phyloP scores from a whole-genome alignment of 1,284 basidiomycete species.

The Trichosporon sp. region DNA sequence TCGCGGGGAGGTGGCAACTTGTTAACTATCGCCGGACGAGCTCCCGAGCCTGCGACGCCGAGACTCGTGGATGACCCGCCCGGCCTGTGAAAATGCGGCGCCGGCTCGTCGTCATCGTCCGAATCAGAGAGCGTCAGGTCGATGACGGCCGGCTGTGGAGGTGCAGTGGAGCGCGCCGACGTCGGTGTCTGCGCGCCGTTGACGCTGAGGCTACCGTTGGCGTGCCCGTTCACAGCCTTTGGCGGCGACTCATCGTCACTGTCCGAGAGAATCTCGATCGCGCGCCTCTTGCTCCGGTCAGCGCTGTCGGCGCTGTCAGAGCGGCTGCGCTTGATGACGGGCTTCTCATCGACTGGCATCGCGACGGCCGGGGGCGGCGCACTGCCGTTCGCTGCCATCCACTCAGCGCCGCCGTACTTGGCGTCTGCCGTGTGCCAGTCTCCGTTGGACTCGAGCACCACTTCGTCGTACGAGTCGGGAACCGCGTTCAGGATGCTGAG shows the following conservation, averaged over 20 bases:
- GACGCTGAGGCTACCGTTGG: not conserved
- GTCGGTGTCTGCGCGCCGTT: not conserved
- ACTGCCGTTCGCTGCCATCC: slow-evolving; percentile 52
- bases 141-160: slow-evolving; percentile 54
- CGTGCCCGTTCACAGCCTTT: not conserved
- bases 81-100: slow-evolving; percentile 37
- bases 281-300: slow-evolving; percentile 39
- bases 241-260: slow-evolving; percentile 62
- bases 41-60: slow-evolving; percentile 28
- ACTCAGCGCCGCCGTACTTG: slow-evolving; percentile 68
- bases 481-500: slow-evolving; percentile 34
- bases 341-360: not conserved
- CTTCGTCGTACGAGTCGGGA: slow-evolving; percentile 78
- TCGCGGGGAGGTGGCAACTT: slow-evolving; percentile 54
- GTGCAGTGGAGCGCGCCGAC: slow-evolving; percentile 7
- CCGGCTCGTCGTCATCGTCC: slow-evolving; percentile 48
- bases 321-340: slow-evolving; percentile 8
- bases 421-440: slow-evolving; percentile 91
- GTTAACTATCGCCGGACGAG: slow-evolving; percentile 13
- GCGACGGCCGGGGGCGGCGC: not conserved
- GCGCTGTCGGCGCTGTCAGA: slow-evolving; percentile 3
- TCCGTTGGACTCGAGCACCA: slow-evolving; percentile 87
- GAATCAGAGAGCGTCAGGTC: slow-evolving; percentile 65
- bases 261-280: slow-evolving; percentile 69
- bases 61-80: slow-evolving; percentile 30